These are phyloP conservation scores for Avena insularis DNA, from an alignment of 176 grass and related monocot species.

Conservation along the genomic window DNA sequence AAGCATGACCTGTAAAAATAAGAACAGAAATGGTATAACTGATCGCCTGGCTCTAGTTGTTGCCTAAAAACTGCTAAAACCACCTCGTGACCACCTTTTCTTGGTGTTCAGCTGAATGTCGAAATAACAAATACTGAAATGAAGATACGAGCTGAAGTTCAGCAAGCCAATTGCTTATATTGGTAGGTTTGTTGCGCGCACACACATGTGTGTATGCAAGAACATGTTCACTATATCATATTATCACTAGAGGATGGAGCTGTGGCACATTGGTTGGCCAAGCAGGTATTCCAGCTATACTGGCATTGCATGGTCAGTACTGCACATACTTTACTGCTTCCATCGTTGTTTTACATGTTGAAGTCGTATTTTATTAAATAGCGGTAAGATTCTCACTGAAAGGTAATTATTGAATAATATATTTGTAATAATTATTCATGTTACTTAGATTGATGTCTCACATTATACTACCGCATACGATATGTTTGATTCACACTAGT, in stretches of 20 bases:
- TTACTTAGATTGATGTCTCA: neutral
- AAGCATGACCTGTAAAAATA: constrained; percentile 79
- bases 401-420: neutral
- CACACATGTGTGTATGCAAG: neutral
- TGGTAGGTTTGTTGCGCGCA: neutral
- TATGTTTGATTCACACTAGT: neutral
- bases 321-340: constrained; percentile 13
- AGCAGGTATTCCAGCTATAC: neutral
- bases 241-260: neutral
- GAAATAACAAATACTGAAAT: neutral
- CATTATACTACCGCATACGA: constrained; percentile 21
- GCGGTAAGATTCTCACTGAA: neutral
- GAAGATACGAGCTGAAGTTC: constrained; percentile 21
- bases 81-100: neutral
- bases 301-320: constrained; percentile 4
- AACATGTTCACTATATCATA: constrained; percentile 2
- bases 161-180: neutral
- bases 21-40: constrained; percentile 9
- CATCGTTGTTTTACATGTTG: constrained; percentile 8
- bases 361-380: neutral
- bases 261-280: constrained; percentile 2
- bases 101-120: constrained; percentile 14
- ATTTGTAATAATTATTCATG: neutral
- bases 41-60: neutral
- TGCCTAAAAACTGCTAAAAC: constrained; percentile 19